Percentiles rank a stretch among this genome's conserved stretches.
phyloP scores from a whole-genome alignment of 2,329 filamentous ascomycete species.

The Sporothrix brasiliensis region DNA sequence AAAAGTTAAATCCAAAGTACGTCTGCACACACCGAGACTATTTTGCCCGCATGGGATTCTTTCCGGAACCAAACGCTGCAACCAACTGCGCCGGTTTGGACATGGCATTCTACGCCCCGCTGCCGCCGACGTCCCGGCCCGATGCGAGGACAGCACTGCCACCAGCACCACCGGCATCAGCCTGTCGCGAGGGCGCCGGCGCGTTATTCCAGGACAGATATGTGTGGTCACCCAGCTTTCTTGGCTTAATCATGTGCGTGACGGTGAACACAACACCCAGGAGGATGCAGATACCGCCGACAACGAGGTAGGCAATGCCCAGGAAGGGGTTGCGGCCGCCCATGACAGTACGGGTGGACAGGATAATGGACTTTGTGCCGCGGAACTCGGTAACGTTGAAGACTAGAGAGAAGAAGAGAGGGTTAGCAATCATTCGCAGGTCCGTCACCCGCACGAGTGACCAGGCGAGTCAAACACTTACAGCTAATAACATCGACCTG shows the following conservation, averaged over 20 bases:
- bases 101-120: constrained; percentile 39
- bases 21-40: background rate
- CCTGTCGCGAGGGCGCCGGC: constrained; percentile 50
- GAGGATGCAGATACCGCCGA: constrained; percentile 88
- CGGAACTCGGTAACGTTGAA: constrained; percentile 79
- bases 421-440: background rate
- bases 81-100: background rate
- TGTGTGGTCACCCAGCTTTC: constrained; percentile 96
- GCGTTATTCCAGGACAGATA: constrained; percentile 91
- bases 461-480: constrained; percentile 53
- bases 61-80: background rate
- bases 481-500: constrained; percentile 74
- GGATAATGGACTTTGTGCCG: constrained; percentile 85
- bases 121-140: constrained; percentile 55
- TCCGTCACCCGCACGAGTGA: too few species aligned
- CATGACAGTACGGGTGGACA: constrained; percentile 89
- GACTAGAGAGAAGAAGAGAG: constrained; percentile 53
- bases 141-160: constrained; percentile 51
- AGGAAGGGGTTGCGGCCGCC: constrained; percentile 94
- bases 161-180: constrained; percentile 32
- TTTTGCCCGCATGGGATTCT: background rate
- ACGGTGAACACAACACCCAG: constrained; percentile 86
- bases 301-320: constrained; percentile 92
- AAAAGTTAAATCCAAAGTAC: background rate
- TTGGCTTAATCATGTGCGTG: constrained; percentile 88